Evolutionary conservation across 1,139 yeast species (phyloP), one percentile per base, ranked within the genome.

Genomic region (Yamadazyma siamensis): DNA sequence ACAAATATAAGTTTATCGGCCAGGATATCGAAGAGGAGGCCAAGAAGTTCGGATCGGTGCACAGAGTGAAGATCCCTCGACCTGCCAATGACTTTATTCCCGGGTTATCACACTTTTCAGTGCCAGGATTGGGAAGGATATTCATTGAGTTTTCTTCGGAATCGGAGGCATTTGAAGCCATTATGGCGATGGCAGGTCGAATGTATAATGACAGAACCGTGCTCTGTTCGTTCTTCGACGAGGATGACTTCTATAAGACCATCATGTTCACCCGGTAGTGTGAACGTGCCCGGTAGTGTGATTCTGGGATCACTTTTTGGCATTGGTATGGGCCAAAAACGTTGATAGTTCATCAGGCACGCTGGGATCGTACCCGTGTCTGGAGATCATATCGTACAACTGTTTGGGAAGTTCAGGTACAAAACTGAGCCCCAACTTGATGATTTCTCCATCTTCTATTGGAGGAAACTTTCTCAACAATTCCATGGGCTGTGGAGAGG

Each of bases 391-490:
- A 34, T 77, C 83, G 51, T 83, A 87, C 25, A 88, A 61, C 3
- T 66, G 58, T 26, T 73, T 74, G 0, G 96, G 95, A 14, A 88
- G 57, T 49, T 79, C 78, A 5, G 91, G 85, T 5, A 88, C 75
- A 45, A 87, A 85, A 38, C 94, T 86, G 26, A 87, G 71, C 27
- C 94, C 82, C 26, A 88, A 62, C 46, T 84, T 82, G 23, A 87
- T 84, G 26, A 86, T 77, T 46, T 83, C 88, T 39, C 75, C 75
- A 14, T 89, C 87, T 38, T 81, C 77, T 34, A 88, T 59, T 4
- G 65, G 62, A 0, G 96, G 96, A 44, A 87, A 78, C 36, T 75
- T 80, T 28, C 96, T 63, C 32, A 88, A 57, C 13, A 84, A 54
- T 28, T 79, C 68, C 84, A 87, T 87, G 13, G 96, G 96, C 39